Conservation (phyloP, 1,139 yeast species). For the Geotrichum restrictum region DNA sequence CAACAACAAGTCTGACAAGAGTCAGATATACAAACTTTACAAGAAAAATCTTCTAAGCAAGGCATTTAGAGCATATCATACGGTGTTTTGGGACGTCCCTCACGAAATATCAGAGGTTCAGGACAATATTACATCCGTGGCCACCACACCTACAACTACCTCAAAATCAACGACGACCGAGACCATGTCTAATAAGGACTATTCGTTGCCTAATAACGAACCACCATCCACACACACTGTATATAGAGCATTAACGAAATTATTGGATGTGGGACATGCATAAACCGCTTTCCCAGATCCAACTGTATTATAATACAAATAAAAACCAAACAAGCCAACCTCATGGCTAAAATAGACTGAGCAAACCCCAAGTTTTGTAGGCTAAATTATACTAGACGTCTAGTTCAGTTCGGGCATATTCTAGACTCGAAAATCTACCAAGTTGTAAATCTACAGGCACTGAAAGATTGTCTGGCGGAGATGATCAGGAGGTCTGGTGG, state of each 20-base stretch:
- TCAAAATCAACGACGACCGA: neutral
- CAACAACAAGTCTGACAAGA: neutral
- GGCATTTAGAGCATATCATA: constrained; percentile 11
- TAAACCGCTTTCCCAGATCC: neutral
- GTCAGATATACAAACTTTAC: constrained; percentile 1
- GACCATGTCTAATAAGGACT: neutral
- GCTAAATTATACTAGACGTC: no score
- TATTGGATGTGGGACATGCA: constrained; percentile 7
- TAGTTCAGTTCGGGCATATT: no score
- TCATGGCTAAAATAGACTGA: no score
- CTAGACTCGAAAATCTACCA: no score
- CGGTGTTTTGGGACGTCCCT: constrained; percentile 12
- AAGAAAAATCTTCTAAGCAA: constrained; percentile 3
- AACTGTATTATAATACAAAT: no score
- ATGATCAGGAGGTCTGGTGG: no score
- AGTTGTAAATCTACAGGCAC: no score
- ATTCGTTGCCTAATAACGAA: neutral
- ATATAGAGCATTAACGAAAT: constrained; percentile 14
- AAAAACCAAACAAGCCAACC: no score
- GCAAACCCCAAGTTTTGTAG: no score
- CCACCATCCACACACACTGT: constrained; percentile 12
- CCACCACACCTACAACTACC: neutral
- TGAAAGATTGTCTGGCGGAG: no score
- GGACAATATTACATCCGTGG: neutral
- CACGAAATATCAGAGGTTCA: constrained; percentile 2